A percentile compares a stretch with the other conserved stretches of the same genome.
Conservation (phyloP, 2,329 filamentous ascomycete genomes). For the Epichloe aotearoae region DNA sequence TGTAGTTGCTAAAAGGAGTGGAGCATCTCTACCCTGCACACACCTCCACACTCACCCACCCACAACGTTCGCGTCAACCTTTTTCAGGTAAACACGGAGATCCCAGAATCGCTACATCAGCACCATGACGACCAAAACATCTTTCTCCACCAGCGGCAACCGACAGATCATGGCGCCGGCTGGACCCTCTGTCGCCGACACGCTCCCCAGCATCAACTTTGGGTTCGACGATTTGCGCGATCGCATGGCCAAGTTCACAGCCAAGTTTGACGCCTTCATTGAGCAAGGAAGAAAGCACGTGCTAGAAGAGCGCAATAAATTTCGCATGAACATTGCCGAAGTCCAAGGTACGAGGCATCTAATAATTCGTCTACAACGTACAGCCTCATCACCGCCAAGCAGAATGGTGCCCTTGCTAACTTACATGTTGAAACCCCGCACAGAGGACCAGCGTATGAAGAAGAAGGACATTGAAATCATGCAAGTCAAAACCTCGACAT, state of each 20-base stretch:
- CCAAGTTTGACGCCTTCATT: conserved; percentile 85
- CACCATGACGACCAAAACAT: neutral
- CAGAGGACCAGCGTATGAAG: conserved; percentile 87
- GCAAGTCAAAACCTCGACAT: conserved; percentile 54
- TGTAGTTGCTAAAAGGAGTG: too few species aligned
- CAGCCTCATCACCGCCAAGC: neutral
- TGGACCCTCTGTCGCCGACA: conserved; percentile 57
- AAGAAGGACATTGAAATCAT: conserved; percentile 78
- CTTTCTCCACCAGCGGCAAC: conserved; percentile 45
- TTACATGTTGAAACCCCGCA: neutral
- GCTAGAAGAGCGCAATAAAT: conserved; percentile 85
- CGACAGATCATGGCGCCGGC: conserved; percentile 44
- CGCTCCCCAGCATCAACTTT: conserved; percentile 82
- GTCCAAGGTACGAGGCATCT: conserved; percentile 56
- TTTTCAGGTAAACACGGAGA: too few species aligned
- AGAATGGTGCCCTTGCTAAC: neutral
- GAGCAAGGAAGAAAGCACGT: conserved; percentile 82
- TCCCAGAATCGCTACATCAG: neutral
- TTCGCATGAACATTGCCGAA: conserved; percentile 80
- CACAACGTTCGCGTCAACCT: too few species aligned
- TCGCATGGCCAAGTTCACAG: conserved; percentile 86
- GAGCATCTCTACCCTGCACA: too few species aligned
- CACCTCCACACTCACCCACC: too few species aligned
- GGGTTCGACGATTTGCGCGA: conserved; percentile 92
- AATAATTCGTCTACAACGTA: neutral